Conservation (phyloP, 2,329 filamentous ascomycete species). For the Curvularia lunata region DNA sequence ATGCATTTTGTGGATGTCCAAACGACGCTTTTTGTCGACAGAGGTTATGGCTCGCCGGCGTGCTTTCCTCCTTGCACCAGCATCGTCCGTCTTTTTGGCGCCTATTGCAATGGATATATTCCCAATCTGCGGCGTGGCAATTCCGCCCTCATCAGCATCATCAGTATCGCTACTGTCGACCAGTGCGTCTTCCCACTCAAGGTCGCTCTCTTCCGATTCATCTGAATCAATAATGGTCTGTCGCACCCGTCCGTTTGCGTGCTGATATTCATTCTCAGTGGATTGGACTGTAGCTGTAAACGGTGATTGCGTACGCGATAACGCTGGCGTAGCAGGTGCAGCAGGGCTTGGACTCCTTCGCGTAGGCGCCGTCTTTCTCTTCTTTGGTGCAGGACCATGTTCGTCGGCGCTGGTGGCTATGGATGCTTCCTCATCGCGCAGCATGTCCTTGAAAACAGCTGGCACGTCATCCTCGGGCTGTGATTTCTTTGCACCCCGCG, state of each 20-base stretch:
- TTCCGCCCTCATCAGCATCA: constrained; percentile 30
- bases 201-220: constrained; percentile 64
- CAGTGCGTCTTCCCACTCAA: constrained; percentile 66
- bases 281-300: constrained; percentile 4
- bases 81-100: constrained; percentile 33
- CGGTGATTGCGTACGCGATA: constrained; percentile 8
- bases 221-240: constrained; percentile 54
- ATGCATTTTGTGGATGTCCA: constrained; percentile 86
- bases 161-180: constrained; percentile 35
- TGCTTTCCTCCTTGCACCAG: constrained; percentile 44
- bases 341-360: background rate
- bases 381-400: constrained; percentile 49
- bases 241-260: constrained; percentile 35
- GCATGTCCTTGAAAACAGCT: constrained; percentile 55
- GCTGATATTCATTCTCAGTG: constrained; percentile 16
- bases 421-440: constrained; percentile 50
- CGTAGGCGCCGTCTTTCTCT: constrained; percentile 35
- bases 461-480: constrained; percentile 45
- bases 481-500: constrained; percentile 27
- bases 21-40: constrained; percentile 65
- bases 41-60: constrained; percentile 61
- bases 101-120: constrained; percentile 53
- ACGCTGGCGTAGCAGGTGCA: constrained; percentile 6
- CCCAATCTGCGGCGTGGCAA: constrained; percentile 42
- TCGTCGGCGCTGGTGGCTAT: constrained; percentile 37